phyloP scores from a whole-genome alignment of 495 filamentous ascomycete genomes.

The Alectoria sarmentosa region DNA sequence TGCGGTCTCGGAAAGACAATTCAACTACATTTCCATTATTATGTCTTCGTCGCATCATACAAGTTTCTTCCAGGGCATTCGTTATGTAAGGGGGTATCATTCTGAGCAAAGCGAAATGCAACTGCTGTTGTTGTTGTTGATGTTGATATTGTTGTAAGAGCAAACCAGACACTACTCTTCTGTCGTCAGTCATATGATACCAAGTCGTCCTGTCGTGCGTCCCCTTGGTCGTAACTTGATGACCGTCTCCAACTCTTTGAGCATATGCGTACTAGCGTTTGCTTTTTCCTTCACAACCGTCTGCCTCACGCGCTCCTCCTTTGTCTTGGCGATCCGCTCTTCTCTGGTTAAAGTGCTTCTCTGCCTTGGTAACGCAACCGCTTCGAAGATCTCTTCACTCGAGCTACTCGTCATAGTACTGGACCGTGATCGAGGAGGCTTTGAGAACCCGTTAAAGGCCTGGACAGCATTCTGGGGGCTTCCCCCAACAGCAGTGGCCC shows the following conservation, averaged over 20 bases:
- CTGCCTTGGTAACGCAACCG: slow-evolving; percentile 68
- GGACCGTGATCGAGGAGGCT: slow-evolving; percentile 28
- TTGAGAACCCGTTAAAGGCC: slow-evolving; percentile 55
- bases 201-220: slow-evolving; percentile 42
- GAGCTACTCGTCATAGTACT: slow-evolving; percentile 35
- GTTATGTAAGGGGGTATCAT: slow-evolving; percentile 12
- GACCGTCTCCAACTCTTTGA: slow-evolving; percentile 83
- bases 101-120: slow-evolving; percentile 6
- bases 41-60: background rate
- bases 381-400: slow-evolving; percentile 84
- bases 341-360: slow-evolving; percentile 72
- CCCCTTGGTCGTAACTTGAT: slow-evolving; percentile 65
- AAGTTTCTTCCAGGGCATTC: background rate
- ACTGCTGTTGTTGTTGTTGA: background rate
- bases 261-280: slow-evolving; percentile 79
- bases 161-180: background rate
- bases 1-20: no score
- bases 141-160: no score
- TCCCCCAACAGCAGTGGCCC: slow-evolving; percentile 78
- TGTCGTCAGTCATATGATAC: slow-evolving; percentile 39
- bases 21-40: background rate
- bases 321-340: slow-evolving; percentile 81
- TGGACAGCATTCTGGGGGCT: slow-evolving; percentile 68
- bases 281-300: slow-evolving; percentile 59
- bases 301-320: slow-evolving; percentile 71